Percentiles rank a stretch among this genome's conserved stretches.
These are phyloP conservation scores for Thecaphora thlaspeos DNA, from an alignment of 1,284 basidiomycete species.

Conservation along the genomic window DNA sequence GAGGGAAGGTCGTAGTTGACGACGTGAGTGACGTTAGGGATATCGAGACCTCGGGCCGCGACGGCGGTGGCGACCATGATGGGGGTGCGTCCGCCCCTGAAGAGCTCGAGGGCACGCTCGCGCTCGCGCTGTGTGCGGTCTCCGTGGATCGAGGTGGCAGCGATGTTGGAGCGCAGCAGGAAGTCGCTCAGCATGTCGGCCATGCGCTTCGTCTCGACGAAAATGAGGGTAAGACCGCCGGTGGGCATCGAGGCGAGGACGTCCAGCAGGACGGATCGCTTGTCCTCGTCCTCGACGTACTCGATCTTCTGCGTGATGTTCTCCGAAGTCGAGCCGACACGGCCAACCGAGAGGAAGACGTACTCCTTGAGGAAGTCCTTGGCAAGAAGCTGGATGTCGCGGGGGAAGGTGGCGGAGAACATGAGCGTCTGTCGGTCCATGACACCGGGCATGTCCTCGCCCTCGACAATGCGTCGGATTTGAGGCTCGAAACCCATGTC, in stretches of 20 bases:
- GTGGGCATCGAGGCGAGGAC: constrained; percentile 76
- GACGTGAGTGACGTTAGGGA: constrained; percentile 98
- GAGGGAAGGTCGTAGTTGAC: constrained; percentile 98
- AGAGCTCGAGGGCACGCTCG: constrained; percentile 90
- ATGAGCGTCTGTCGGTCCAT: constrained; percentile 95
- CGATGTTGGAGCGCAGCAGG: constrained; percentile 77
- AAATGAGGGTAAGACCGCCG: constrained; percentile 85
- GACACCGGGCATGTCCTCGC: constrained; percentile 95
- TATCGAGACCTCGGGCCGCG: constrained; percentile 97
- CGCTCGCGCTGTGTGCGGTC: constrained; percentile 97
- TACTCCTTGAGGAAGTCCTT: constrained; percentile 80
- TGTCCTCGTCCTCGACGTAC: constrained; percentile 96
- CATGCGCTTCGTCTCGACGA: constrained; percentile 99
- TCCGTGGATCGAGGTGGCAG: constrained; percentile 93
- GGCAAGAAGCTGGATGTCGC: constrained; percentile 96
- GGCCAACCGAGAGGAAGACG: constrained; percentile 96
- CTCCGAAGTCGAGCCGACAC: constrained; percentile 96
- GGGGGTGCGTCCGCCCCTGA: constrained; percentile 90
- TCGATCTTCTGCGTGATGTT: constrained; percentile 99
- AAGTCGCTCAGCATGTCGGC: constrained; percentile 98
- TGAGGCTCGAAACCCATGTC: constrained; percentile 99
- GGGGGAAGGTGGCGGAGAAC: constrained; percentile 99
- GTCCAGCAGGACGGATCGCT: constrained; percentile 93
- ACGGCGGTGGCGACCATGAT: constrained; percentile 98
- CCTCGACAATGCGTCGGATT: constrained; percentile 95